A percentile compares a stretch with the other conserved stretches of the same genome.
These are phyloP conservation scores for Solanum chiquidenum DNA, from an alignment of 257 asterid species.

Conservation along the genomic window DNA sequence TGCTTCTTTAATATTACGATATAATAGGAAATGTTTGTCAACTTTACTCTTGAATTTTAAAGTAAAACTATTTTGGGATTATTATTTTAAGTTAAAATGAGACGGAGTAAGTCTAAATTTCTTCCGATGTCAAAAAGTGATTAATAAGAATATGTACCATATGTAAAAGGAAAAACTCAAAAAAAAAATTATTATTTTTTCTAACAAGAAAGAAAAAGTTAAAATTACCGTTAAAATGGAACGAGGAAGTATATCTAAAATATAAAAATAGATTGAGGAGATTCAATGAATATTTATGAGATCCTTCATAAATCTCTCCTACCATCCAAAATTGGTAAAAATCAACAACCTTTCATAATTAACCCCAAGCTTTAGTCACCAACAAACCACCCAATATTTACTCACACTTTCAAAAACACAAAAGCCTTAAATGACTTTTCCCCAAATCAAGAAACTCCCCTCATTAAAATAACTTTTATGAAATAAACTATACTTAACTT, in stretches of 20 bases:
- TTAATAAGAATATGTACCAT: background rate
- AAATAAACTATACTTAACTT: background rate
- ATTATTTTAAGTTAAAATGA: no score
- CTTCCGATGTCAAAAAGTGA: background rate
- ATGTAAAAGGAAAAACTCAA: background rate
- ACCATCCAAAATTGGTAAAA: slow-evolving; percentile 6
- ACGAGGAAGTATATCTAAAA: background rate
- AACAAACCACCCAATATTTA: slow-evolving; percentile 10
- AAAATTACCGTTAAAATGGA: no score
- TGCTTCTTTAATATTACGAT: background rate
- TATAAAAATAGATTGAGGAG: background rate
- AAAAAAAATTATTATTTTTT: no score
- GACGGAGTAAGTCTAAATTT: background rate
- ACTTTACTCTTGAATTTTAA: background rate
- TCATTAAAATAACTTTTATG: background rate
- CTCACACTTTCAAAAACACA: background rate
- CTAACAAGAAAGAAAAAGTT: background rate
- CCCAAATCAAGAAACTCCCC: background rate
- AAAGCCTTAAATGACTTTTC: background rate
- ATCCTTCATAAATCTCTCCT: slow-evolving; percentile 18
- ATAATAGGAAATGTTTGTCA: background rate
- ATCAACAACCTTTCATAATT: slow-evolving; percentile 10
- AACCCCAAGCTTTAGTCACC: slow-evolving; percentile 20
- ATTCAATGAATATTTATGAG: background rate
- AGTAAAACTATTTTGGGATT: background rate